Conservation (phyloP, 345 rosid genomes). For the Draba incana region DNA sequence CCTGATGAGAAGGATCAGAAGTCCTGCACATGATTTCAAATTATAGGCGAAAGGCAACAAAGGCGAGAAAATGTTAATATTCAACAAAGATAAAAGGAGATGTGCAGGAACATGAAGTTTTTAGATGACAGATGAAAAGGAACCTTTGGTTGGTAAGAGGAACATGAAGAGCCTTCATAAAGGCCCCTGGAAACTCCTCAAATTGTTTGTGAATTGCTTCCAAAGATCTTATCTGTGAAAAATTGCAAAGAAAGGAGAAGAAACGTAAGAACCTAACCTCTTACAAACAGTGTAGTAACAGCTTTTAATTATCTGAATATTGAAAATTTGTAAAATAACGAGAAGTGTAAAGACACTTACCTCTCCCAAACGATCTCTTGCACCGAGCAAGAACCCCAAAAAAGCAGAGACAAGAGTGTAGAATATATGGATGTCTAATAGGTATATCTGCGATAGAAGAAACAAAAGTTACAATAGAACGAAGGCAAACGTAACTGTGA, state of each 20-base stretch:
- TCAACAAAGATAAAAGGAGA: slow-evolving; percentile 8
- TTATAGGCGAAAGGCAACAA: slow-evolving; percentile 21
- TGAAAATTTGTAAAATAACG: slow-evolving; percentile 19
- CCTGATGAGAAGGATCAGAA: slow-evolving; percentile 54
- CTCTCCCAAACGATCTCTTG: slow-evolving; percentile 98
- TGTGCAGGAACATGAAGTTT: slow-evolving; percentile 4
- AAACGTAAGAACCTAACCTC: slow-evolving; percentile 30
- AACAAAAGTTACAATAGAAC: slow-evolving; percentile 27
- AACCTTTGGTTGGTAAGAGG: slow-evolving; percentile 56
- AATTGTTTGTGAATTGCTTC: slow-evolving; percentile 82
- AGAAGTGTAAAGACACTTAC: slow-evolving; percentile 45
- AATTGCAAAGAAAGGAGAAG: slow-evolving; percentile 22
- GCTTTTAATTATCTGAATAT: slow-evolving; percentile 5
- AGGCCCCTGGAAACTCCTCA: slow-evolving; percentile 90
- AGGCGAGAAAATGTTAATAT: slow-evolving; percentile 22
- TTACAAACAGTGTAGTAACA: slow-evolving; percentile 23
- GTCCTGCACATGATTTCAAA: slow-evolving; percentile 56
- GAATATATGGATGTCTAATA: slow-evolving; percentile 78
- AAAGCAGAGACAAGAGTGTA: slow-evolving; percentile 85
- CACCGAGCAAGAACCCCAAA: slow-evolving; percentile 95
- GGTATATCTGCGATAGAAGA: slow-evolving; percentile 69
- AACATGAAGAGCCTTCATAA: slow-evolving; percentile 69
- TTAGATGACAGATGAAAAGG: slow-evolving; percentile 32
- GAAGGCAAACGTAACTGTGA: slow-evolving; percentile 25
- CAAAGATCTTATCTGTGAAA: slow-evolving; percentile 85